Percentiles rank a stretch among this genome's conserved stretches.
These are phyloP conservation scores for Stagonosporopsis vannaccii DNA, from an alignment of 2,329 filamentous ascomycete genomes.

Conservation along the genomic window DNA sequence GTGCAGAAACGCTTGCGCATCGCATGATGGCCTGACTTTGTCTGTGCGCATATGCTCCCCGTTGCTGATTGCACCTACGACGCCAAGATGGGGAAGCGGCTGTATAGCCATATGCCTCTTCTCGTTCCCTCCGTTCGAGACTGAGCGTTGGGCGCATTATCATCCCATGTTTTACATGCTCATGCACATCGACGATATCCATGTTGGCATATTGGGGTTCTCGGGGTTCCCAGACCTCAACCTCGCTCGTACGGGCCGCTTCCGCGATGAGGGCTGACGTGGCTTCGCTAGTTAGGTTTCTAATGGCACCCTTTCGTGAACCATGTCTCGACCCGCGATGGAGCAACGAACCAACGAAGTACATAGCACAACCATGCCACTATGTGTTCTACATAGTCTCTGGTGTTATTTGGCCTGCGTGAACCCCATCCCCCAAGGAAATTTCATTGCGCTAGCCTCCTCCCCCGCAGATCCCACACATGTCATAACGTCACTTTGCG, in stretches of 20 bases:
- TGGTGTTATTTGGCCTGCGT: neutral
- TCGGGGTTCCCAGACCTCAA: slow-evolving; percentile 3
- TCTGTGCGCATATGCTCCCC: slow-evolving; percentile 6
- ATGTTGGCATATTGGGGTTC: neutral
- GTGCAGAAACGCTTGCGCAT: slow-evolving; percentile 6
- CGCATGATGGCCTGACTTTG: slow-evolving; percentile 13
- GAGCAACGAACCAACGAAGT: neutral
- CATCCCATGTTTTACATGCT: neutral
- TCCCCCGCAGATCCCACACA: neutral
- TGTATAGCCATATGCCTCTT: neutral
- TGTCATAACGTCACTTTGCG: slow-evolving; percentile 8
- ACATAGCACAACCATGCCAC: neutral
- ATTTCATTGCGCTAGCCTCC: neutral
- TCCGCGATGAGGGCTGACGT: slow-evolving; percentile 17
- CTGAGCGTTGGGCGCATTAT: neutral
- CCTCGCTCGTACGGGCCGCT: slow-evolving; percentile 11
- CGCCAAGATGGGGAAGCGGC: slow-evolving; percentile 22
- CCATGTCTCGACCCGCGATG: neutral
- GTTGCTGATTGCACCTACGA: slow-evolving; percentile 3
- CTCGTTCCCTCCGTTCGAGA: neutral
- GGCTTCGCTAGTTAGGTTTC: neutral
- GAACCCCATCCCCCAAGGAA: neutral
- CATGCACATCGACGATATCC: slow-evolving; percentile 1
- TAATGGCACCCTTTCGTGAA: neutral
- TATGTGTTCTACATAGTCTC: neutral